Evolutionary conservation across 176 grass and related monocot species (phyloP).

Genomic region (Triticum monococcum): DNA sequence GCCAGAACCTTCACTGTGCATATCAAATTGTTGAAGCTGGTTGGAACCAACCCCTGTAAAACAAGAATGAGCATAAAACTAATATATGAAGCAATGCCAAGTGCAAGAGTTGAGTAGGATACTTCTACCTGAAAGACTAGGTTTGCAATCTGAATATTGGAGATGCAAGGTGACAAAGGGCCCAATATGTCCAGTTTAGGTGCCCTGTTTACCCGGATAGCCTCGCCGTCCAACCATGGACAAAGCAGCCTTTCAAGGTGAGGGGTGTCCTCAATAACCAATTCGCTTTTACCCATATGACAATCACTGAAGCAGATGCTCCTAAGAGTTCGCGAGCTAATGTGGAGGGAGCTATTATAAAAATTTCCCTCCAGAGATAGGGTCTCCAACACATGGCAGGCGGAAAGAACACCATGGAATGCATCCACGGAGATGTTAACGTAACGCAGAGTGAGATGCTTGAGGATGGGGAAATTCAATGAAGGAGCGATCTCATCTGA

Average conservation of each 20-base stretch:
- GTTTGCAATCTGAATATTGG: background rate
- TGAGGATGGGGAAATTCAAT: background rate
- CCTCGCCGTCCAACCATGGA: background rate
- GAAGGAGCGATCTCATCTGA: background rate
- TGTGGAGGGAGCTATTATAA: background rate
- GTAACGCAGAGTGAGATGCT: background rate
- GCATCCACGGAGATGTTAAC: background rate
- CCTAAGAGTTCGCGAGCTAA: background rate
- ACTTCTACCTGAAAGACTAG: background rate
- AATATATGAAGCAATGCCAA: background rate
- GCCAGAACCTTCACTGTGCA: background rate
- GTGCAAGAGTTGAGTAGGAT: background rate
- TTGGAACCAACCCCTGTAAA: background rate
- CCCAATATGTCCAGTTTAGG: background rate
- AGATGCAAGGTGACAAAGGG: background rate
- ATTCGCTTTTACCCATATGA: background rate
- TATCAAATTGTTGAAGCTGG: background rate
- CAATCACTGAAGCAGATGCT: background rate
- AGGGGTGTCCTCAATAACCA: background rate
- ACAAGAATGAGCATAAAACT: background rate
- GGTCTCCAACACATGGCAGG: background rate
- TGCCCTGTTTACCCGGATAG: background rate
- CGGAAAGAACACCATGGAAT: background rate
- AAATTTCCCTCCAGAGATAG: background rate
- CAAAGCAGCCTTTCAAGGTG: background rate